Evolutionary conservation across 2,329 filamentous ascomycete genomes (phyloP), one percentile per base, ranked within the genome.

Genomic region (Fusarium miscanthi): DNA sequence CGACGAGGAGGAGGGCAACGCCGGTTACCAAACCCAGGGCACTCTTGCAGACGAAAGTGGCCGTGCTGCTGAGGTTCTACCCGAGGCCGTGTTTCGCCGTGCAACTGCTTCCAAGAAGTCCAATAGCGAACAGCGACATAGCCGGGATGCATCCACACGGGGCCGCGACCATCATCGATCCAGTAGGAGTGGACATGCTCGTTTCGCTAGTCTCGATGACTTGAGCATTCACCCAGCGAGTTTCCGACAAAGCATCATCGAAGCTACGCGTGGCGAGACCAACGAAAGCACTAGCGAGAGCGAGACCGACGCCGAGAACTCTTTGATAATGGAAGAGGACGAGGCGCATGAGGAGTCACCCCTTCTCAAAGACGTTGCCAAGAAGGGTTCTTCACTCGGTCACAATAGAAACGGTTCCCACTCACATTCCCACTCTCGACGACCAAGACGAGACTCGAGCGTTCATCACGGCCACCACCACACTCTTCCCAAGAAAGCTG

Each of bases 191-290:
- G 86, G 88, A 70, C 87, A 88, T 67, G 85, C 85, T 61, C 90
- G 89, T 75, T 87, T 92, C 72, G 84, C 89, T 66, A 90, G 87
- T 84, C 83, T 94, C 85, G 82, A 91, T 38, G 88, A 94, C 61
- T 92, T 97, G 74, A 93, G 92, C 79, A 93, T 97, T 58, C 93
- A 98, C 79, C 96, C 96, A 6, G 92, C 94, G 30, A 95, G 92
- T 71, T 94, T 98, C 85, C 88, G 96, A 73, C 93, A 97, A 80
- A 94, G 95, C 62, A 97, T 99, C 75, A 97, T 98, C 73, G 91
- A 92, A 41, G 94, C 93, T n/a, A 92, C 91, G 66, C 88, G 89
- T 56, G 85, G 90, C 35, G 75, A 79, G 11, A 74, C 78, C 16
- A 84, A 86, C 8, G 89, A 89, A 7, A 87, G 80, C 19, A 78